These are phyloP conservation scores for Coemansia sp. DNA, from an alignment of 192 early-diverging fungal genomes.

Conservation along the genomic window DNA sequence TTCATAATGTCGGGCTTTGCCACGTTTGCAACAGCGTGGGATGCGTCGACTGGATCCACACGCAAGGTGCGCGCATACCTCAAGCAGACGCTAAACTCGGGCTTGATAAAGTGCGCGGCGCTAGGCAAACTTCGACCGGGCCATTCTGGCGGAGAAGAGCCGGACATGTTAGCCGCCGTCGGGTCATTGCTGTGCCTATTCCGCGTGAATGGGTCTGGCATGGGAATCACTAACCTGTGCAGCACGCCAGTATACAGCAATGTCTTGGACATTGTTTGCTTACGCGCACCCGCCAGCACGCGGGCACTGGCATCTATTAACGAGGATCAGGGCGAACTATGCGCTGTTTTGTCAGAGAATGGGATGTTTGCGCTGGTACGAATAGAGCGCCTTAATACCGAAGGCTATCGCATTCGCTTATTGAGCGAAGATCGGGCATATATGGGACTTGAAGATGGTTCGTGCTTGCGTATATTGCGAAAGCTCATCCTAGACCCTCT, in stretches of 20 bases:
- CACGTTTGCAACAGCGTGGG: slow-evolving; percentile 32
- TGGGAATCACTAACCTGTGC: slow-evolving; percentile 19
- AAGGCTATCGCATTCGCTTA: slow-evolving; percentile 5
- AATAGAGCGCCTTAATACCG: slow-evolving; percentile 3
- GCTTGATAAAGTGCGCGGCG: slow-evolving; percentile 27
- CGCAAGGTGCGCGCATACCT: slow-evolving; percentile 16
- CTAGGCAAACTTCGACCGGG: slow-evolving; percentile 10
- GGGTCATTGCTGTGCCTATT: slow-evolving; percentile 27
- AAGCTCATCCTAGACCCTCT: slow-evolving; percentile 29
- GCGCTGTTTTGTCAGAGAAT: slow-evolving; percentile 17
- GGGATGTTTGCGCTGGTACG: slow-evolving; percentile 17
- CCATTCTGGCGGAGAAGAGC: not conserved
- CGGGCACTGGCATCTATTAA: not conserved
- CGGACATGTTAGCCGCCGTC: slow-evolving; percentile 23
- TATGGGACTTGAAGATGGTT: not conserved
- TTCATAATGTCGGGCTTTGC: slow-evolving; percentile 16
- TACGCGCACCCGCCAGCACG: not conserved
- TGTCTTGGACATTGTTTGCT: slow-evolving; percentile 16
- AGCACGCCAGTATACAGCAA: slow-evolving; percentile 24
- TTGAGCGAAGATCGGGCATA: slow-evolving; percentile 3
- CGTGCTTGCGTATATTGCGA: slow-evolving; percentile 13
- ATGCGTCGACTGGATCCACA: slow-evolving; percentile 1
- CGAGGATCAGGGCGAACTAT: slow-evolving; percentile 4
- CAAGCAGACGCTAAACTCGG: slow-evolving; percentile 30
- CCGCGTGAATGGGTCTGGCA: slow-evolving; percentile 2